Conservation (phyloP, 225 moss, liverwort and hornwort genomes). For the Pleurozium schreberi region DNA sequence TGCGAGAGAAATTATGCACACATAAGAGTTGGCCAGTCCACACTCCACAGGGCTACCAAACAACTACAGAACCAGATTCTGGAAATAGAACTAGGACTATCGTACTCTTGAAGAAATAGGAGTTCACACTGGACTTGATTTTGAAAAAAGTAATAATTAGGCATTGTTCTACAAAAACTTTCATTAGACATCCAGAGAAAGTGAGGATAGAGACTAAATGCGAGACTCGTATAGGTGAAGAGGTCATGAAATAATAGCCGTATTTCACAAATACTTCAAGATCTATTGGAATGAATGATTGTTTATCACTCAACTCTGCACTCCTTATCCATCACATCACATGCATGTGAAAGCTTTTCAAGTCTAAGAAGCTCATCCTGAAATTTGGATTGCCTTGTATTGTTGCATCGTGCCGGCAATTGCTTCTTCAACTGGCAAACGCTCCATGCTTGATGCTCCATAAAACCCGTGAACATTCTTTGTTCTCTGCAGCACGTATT, state of each 20-base stretch:
- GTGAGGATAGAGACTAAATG: not conserved
- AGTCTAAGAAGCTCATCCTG: slow-evolving; percentile 23
- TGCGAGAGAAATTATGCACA: too few relatives aligned
- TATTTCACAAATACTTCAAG: not conserved
- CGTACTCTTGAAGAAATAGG: not conserved
- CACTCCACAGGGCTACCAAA: not conserved
- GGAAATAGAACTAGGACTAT: not conserved
- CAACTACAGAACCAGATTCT: not conserved
- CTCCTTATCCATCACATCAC: not conserved
- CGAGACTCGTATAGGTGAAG: not conserved
- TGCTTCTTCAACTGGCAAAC: slow-evolving; percentile 85
- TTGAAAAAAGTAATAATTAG: not conserved
- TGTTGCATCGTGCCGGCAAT: slow-evolving; percentile 75
- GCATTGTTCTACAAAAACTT: not conserved
- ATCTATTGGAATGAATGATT: not conserved
- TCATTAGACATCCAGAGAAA: not conserved
- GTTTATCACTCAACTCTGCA: slow-evolving; percentile 8
- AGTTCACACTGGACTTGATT: not conserved
- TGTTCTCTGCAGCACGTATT: slow-evolving; percentile 70
- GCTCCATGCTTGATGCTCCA: slow-evolving; percentile 96
- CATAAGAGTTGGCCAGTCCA: not conserved
- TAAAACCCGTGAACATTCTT: slow-evolving; percentile 90
- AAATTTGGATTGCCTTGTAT: slow-evolving; percentile 76
- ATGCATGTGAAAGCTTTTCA: not conserved
- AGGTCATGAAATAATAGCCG: not conserved